Evolutionary conservation across 768 basidiomycete species (phyloP).

Genomic region (Tylopilus balloui): DNA sequence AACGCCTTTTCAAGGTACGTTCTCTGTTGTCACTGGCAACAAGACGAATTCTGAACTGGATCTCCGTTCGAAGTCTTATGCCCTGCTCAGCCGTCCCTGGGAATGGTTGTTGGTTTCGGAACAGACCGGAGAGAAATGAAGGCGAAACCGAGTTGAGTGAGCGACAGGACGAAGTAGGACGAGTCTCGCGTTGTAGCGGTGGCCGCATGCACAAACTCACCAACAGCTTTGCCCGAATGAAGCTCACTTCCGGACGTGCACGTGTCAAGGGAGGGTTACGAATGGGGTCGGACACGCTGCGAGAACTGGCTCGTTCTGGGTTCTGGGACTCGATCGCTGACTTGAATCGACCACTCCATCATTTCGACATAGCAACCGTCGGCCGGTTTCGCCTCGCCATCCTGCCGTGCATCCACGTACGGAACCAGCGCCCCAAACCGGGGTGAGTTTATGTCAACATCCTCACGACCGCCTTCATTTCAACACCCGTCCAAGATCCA

Average conservation of each 20-base stretch:
- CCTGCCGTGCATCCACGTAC: slow-evolving; percentile 7
- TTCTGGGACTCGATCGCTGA: slow-evolving; percentile 26
- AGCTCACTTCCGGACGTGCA: slow-evolving; percentile 24
- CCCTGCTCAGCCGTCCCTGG: slow-evolving; percentile 3
- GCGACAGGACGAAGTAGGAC: slow-evolving; percentile 12
- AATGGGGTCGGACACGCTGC: slow-evolving; percentile 22
- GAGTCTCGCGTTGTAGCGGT: slow-evolving; percentile 18
- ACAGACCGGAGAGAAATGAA: slow-evolving; percentile 10
- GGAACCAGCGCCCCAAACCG: slow-evolving; percentile 11
- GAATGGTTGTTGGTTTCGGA: slow-evolving; percentile 7
- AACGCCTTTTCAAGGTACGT: slow-evolving; percentile 14
- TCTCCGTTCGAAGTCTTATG: slow-evolving; percentile 12
- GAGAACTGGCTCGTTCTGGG: slow-evolving; percentile 20
- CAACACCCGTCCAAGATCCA: slow-evolving; percentile 14
- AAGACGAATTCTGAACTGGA: slow-evolving; percentile 23
- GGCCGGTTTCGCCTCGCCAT: slow-evolving; percentile 6
- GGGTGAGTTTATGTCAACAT: slow-evolving; percentile 23
- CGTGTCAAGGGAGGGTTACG: slow-evolving; percentile 27
- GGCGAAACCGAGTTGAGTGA: slow-evolving; percentile 1
- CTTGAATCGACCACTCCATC: slow-evolving; percentile 21
- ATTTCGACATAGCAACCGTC: slow-evolving; percentile 24
- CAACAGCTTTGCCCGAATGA: slow-evolving; percentile 12
- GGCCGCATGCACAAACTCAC: slow-evolving; percentile 8
- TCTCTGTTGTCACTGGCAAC: slow-evolving; percentile 25
- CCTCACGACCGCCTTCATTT: slow-evolving; percentile 15